A percentile compares a stretch with the other conserved stretches of the same genome.
phyloP scores from a whole-genome alignment of 371 early-diverging fungal genomes.

The Circinella minor region DNA sequence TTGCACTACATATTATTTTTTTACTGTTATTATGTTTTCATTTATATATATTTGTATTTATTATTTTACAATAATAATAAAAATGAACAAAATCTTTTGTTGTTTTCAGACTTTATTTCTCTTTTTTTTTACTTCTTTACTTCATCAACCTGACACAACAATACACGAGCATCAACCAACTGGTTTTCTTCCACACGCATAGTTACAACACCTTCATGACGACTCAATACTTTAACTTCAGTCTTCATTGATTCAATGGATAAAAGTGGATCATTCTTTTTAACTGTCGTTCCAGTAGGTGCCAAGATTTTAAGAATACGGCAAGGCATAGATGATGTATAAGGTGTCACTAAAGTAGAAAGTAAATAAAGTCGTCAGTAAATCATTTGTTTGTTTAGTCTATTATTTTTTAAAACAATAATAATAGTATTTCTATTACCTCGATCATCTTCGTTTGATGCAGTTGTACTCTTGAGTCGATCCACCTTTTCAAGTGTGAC shows the following conservation, averaged over 20 bases:
- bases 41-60: background rate
- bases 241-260: conserved; percentile 84
- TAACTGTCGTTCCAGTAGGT: conserved; percentile 58
- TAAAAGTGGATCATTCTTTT: conserved; percentile 66
- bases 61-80: too few relatives aligned
- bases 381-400: too few relatives aligned
- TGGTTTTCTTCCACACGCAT: conserved; percentile 70
- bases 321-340: conserved; percentile 79
- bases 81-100: too few relatives aligned
- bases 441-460: conserved; percentile 47
- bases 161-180: conserved; percentile 68
- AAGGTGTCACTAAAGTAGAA: conserved; percentile 55
- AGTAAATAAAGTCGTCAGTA: conserved; percentile 6
- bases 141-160: conserved; percentile 64
- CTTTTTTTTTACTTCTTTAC: conserved; percentile 20
- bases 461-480: conserved; percentile 49
- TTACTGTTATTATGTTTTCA: background rate
- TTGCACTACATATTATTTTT: background rate
- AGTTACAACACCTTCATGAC: conserved; percentile 64
- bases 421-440: conserved; percentile 25
- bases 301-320: conserved; percentile 65
- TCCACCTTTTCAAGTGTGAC: conserved; percentile 53
- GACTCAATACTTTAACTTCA: conserved; percentile 67
- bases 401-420: background rate
- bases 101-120: background rate